Base-by-base conservation (phyloP, 495 filamentous ascomycete species). In the Penicillium desertorum region DNA sequence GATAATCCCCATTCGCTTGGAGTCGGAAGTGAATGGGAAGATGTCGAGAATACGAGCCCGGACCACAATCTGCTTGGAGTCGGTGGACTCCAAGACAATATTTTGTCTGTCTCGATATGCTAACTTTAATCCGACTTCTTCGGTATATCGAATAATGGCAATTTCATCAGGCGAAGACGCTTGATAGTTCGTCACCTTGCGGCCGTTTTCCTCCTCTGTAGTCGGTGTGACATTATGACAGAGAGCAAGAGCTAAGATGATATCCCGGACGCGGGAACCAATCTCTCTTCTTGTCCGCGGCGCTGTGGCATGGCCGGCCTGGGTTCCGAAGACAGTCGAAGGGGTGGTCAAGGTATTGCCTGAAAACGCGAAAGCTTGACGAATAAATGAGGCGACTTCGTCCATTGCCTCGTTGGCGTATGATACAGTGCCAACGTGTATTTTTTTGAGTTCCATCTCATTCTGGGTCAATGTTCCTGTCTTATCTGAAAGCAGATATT, bases 401-500 rank as follows among this genome's bases (percentile, higher is more conserved):
- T 97, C 94, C 95, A 97, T 98, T 3, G 94, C 92, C 69, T 99
- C 95, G 61, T 93, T 94, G 22, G 92, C 95, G 65, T 98, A 99
- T 0, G 92, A 96, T 3, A 98, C 95, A 20, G 94, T 98, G 1
- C 95, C 95, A 57, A 99, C 91, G 64, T 98, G 95, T 27, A 98
- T 92, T 72, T 98, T 99, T 66, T 92, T 96, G 80, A 99, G 83
- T 71, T 96, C 94, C 93, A 98, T 98, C 62, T 97, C 86, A 68
- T 99, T 99, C 65, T 97, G 92, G 11, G 94, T 99, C 53, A 99
- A 72, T 11, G 94, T 99, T 9, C 94, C 94, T 9, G 94, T 99
- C 72, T 99, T 99, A 71, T 99, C 94, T 57, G 89, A 96, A 14
- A 99, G 81, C 11, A 99, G 80, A 65, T 98, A 99, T 73, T 99